Evolutionary conservation across 2,329 filamentous ascomycete species (phyloP).

Genomic region (Magnaporthiopsis incrustans): DNA sequence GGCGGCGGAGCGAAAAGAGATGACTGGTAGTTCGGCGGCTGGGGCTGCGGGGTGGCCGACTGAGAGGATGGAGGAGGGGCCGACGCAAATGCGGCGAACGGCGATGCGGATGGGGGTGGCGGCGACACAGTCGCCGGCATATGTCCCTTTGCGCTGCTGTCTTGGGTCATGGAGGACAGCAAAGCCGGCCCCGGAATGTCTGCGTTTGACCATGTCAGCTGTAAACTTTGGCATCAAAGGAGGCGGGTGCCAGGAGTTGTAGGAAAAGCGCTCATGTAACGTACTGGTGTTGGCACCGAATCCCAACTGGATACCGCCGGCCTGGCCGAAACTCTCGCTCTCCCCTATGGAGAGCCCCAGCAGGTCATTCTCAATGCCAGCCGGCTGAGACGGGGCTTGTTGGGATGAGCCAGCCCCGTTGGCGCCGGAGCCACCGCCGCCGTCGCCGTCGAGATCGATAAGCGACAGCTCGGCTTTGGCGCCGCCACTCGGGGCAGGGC

Average conservation of each 20-base stretch:
- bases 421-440: slow-evolving; percentile 33
- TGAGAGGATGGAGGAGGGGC: slow-evolving; percentile 37
- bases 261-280: slow-evolving; percentile 20
- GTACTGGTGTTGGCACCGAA: slow-evolving; percentile 62
- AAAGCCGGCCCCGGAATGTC: slow-evolving; percentile 58
- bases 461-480: slow-evolving; percentile 72
- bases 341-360: slow-evolving; percentile 79
- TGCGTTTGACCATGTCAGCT: slow-evolving; percentile 25
- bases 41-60: slow-evolving; percentile 47
- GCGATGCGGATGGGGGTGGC: slow-evolving; percentile 33
- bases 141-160: slow-evolving; percentile 47
- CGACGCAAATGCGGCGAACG: slow-evolving; percentile 48
- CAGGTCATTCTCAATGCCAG: slow-evolving; percentile 79
- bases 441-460: slow-evolving; percentile 78
- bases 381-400: slow-evolving; percentile 39
- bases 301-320: slow-evolving; percentile 77
- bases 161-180: slow-evolving; percentile 55
- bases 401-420: slow-evolving; percentile 34
- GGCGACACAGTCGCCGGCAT: slow-evolving; percentile 16
- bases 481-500: slow-evolving; percentile 41
- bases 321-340: slow-evolving; percentile 56
- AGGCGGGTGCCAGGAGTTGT: slow-evolving; percentile 3
- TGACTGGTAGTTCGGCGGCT: slow-evolving; percentile 36
- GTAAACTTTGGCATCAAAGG: background rate
- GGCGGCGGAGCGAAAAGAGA: slow-evolving; percentile 37